phyloP scores from a whole-genome alignment of 2,329 filamentous ascomycete genomes.

The Alternaria brassicicola region DNA sequence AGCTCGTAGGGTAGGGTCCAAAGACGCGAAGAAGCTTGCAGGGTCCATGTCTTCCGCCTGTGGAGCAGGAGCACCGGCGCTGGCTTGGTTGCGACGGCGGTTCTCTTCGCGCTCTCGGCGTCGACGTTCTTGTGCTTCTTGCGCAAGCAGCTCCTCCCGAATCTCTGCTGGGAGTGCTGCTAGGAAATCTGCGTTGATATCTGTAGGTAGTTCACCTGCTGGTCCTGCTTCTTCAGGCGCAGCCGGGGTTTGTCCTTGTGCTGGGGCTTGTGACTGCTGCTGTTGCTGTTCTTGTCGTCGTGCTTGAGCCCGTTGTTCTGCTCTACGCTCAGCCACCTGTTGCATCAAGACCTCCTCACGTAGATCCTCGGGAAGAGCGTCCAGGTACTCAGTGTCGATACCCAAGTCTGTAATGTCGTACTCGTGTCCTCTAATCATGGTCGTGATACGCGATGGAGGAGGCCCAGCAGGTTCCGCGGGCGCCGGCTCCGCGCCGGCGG shows the following conservation, averaged over 20 bases:
- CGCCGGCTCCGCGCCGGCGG: slow-evolving; percentile 29
- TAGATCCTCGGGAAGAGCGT: slow-evolving; percentile 96
- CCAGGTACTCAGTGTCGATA: slow-evolving; percentile 92
- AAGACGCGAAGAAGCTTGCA: slow-evolving; percentile 87
- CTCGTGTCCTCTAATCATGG: slow-evolving; percentile 82
- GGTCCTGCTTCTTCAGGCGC: slow-evolving; percentile 31
- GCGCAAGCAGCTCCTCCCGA: slow-evolving; percentile 85
- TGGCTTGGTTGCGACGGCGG: slow-evolving; percentile 68
- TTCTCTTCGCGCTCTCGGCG: slow-evolving; percentile 84
- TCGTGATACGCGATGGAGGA: slow-evolving; percentile 69
- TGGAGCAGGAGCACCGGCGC: slow-evolving; percentile 49
- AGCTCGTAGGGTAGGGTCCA: slow-evolving; percentile 82
- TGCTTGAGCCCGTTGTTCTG: slow-evolving; percentile 31
- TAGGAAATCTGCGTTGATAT: slow-evolving; percentile 91
- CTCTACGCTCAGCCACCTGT: slow-evolving; percentile 79
- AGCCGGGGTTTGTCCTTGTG: slow-evolving; percentile 19
- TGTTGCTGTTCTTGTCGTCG: slow-evolving; percentile 15
- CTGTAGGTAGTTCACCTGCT: slow-evolving; percentile 74
- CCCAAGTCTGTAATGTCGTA: slow-evolving; percentile 93
- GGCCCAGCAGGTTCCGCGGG: slow-evolving; percentile 21
- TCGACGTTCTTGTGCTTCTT: slow-evolving; percentile 87
- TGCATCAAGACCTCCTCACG: slow-evolving; percentile 94
- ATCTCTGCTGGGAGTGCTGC: slow-evolving; percentile 91
- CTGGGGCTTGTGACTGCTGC: slow-evolving; percentile 59
- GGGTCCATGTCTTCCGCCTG: slow-evolving; percentile 80